These are phyloP conservation scores for Murraya koenigii DNA, from an alignment of 345 rosid genomes.

Conservation along the genomic window DNA sequence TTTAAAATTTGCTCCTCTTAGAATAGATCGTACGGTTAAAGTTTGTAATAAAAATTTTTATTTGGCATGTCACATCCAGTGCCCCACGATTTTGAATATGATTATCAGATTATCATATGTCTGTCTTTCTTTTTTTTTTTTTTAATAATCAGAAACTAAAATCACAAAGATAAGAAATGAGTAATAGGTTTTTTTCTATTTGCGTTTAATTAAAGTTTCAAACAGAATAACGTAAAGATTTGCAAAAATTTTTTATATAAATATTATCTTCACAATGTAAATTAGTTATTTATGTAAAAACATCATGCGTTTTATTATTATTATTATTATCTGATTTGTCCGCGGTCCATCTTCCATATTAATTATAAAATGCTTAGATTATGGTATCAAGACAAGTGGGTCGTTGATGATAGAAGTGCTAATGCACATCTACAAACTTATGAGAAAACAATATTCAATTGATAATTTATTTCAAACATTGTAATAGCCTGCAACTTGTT, in stretches of 20 bases:
- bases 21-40: neutral
- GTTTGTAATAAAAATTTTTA: neutral
- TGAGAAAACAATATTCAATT: neutral
- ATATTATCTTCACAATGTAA: no score
- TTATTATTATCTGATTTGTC: neutral
- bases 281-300: no score
- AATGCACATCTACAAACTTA: neutral
- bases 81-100: neutral
- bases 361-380: neutral
- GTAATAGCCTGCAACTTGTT: neutral
- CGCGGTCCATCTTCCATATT: neutral
- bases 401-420: neutral
- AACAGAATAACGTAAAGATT: no score
- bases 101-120: neutral
- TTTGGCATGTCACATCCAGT: neutral
- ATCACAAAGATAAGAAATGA: neutral
- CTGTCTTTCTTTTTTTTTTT: neutral
- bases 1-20: slow-evolving; percentile 2
- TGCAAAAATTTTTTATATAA: no score
- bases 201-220: no score
- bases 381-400: neutral
- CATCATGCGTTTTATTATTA: no score
- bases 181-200: neutral
- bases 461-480: neutral
- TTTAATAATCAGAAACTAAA: neutral